Evolutionary conservation across 2,329 filamentous ascomycete species (phyloP), one percentile per base, ranked within the genome.

Genomic region (Venturia carpophila): DNA sequence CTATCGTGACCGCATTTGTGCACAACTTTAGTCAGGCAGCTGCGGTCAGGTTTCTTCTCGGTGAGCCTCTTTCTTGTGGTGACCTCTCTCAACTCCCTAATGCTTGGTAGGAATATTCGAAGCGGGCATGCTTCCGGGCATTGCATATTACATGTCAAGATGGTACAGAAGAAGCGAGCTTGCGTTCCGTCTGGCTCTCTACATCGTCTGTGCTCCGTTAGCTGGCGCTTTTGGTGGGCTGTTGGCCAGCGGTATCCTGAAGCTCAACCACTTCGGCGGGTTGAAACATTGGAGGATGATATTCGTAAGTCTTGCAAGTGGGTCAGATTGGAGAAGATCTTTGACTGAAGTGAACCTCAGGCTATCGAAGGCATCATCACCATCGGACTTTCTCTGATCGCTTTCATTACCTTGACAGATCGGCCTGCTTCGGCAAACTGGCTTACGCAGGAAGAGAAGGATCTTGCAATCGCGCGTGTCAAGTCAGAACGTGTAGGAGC

Each of bases 181-280:
- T 6, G 82, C 84, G 0, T 89, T 89, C 72, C 81, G 87, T 0
- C 76, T 90, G 0, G 83, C 85, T 0, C 76, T 90, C 1, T 90
- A 89, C 74, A 84, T 90, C 64, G 85, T 89, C 65, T 88, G 86
- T 82, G 84, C 87, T 0, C 87, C 87, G 0, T 77, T 91, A 0
- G 87, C 87, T 0, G 87, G 87, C 2, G 87, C 87, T 0, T 90
- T 90, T 68, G 87, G 88, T 24, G 88, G 88, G 0, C 78, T 91
- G 0, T 77, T 91, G 0, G 79, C 79, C 1, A 79, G 75, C 5
- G 87, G 77, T 1, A 90, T 91, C 68, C 78, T 90, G 24, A 84
- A 76, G 1, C 78, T 91, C 1, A 75, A 82, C 64, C 73, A 78
- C 66, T 84, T 89, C 67, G 86, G 84, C 7, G 72, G 77, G 4